Conservation (phyloP, 2,329 filamentous ascomycete genomes). For the Stagonosporopsis rhizophila region DNA sequence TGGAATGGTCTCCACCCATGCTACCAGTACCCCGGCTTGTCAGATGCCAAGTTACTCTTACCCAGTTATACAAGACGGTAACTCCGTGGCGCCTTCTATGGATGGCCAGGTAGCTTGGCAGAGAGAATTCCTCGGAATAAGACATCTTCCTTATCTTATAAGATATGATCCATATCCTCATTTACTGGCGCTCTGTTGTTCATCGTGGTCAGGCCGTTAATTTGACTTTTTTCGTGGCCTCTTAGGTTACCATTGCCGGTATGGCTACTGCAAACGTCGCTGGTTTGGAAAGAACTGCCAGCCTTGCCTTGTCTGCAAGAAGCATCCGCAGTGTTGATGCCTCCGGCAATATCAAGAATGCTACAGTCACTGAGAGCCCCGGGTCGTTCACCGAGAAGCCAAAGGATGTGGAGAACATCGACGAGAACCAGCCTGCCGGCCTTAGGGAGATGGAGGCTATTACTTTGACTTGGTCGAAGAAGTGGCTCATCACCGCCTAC, state of each 20-base stretch:
- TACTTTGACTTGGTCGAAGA: constrained; percentile 51
- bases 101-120: constrained; percentile 2
- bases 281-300: constrained; percentile 1
- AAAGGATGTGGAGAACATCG: background rate
- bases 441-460: constrained; percentile 51
- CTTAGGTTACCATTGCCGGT: background rate
- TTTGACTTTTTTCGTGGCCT: background rate
- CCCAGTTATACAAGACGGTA: background rate
- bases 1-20: background rate
- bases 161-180: background rate
- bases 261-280: constrained; percentile 4
- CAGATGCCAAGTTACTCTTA: background rate
- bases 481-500: constrained; percentile 51
- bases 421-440: constrained; percentile 15
- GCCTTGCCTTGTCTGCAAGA: background rate
- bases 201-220: background rate
- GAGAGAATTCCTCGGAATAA: background rate
- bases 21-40: background rate
- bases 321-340: background rate
- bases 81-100: background rate
- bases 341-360: background rate
- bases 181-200: background rate
- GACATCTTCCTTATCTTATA: background rate
- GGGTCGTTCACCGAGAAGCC: background rate
- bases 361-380: background rate